Percentiles rank a stretch among this genome's conserved stretches.
Evolutionary conservation across 371 early-diverging fungal genomes (phyloP).

Genomic region (Phascolomyces articulosus): DNA sequence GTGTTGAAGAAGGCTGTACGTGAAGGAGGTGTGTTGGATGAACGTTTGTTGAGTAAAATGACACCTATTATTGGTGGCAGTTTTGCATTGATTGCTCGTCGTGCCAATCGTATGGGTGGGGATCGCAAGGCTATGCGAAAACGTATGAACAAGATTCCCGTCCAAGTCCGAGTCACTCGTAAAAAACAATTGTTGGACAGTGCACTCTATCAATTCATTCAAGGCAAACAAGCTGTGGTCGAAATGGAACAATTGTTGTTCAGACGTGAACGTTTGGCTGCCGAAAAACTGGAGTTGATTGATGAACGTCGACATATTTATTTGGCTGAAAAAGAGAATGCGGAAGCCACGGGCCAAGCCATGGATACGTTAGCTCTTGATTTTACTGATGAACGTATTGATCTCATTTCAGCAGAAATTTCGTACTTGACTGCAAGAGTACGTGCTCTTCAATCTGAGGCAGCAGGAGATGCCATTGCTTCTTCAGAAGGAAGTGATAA

Average conservation of each 20-base stretch:
- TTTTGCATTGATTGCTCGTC: constrained; percentile 32
- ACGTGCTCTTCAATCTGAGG: constrained; percentile 72
- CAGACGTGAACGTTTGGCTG: constrained; percentile 62
- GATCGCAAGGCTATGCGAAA: constrained; percentile 32
- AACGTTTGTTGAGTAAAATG: constrained; percentile 29
- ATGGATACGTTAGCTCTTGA: constrained; percentile 60
- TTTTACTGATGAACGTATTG: constrained; percentile 84
- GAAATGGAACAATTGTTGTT: constrained; percentile 55
- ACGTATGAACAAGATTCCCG: constrained; percentile 50
- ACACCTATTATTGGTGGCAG: constrained; percentile 33
- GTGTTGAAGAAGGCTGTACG: constrained; percentile 47
- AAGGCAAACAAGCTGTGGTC: constrained; percentile 55
- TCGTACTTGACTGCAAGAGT: constrained; percentile 75
- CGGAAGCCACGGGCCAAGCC: constrained; percentile 52
- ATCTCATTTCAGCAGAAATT: constrained; percentile 84
- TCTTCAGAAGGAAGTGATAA: constrained; percentile 14
- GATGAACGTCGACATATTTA: constrained; percentile 75
- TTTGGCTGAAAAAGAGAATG: constrained; percentile 60
- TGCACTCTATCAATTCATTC: constrained; percentile 52
- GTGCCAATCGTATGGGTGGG: constrained; percentile 16
- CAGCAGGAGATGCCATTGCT: constrained; percentile 41
- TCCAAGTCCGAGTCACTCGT: constrained; percentile 39
- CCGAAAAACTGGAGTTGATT: constrained; percentile 73
- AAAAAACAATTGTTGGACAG: constrained; percentile 70
- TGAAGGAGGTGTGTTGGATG: constrained; percentile 40